phyloP scores from a whole-genome alignment of 2,329 filamentous ascomycete genomes.

The Fusarium xylarioides region DNA sequence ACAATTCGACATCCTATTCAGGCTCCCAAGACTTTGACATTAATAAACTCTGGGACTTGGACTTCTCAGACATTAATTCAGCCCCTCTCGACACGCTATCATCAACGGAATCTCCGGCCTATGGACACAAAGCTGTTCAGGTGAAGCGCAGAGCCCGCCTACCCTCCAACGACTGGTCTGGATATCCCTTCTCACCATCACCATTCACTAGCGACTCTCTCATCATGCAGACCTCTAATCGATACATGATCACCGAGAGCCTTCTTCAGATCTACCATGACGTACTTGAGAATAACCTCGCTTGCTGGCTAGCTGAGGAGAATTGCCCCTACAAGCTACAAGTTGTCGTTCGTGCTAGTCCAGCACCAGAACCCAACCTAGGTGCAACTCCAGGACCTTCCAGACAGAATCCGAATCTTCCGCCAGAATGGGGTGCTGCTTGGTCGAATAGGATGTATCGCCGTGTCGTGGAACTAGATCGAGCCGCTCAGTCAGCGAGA shows the following conservation, averaged over 20 bases:
- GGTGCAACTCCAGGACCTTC: neutral
- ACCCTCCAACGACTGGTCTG: neutral
- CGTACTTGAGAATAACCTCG: neutral
- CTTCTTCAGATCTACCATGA: neutral
- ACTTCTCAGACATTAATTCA: neutral
- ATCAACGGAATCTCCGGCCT: neutral
- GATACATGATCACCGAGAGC: neutral
- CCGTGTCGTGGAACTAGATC: neutral
- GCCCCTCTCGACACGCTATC: neutral
- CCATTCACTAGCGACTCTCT: neutral
- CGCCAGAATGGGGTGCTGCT: neutral
- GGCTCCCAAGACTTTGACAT: neutral
- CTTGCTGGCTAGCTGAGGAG: neutral
- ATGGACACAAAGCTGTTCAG: neutral
- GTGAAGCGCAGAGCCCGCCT: neutral
- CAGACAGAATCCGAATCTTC: neutral
- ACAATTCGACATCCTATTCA: neutral
- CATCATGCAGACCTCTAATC: neutral
- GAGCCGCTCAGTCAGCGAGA: neutral
- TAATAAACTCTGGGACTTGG: neutral
- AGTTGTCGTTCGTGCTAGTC: neutral
- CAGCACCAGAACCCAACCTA: rapidly evolving
- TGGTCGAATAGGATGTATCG: neutral
- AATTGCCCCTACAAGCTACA: neutral
- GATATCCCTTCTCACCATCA: neutral